These are phyloP conservation scores for Eutypa lata DNA, from an alignment of 2,329 filamentous ascomycete species.

Conservation along the genomic window DNA sequence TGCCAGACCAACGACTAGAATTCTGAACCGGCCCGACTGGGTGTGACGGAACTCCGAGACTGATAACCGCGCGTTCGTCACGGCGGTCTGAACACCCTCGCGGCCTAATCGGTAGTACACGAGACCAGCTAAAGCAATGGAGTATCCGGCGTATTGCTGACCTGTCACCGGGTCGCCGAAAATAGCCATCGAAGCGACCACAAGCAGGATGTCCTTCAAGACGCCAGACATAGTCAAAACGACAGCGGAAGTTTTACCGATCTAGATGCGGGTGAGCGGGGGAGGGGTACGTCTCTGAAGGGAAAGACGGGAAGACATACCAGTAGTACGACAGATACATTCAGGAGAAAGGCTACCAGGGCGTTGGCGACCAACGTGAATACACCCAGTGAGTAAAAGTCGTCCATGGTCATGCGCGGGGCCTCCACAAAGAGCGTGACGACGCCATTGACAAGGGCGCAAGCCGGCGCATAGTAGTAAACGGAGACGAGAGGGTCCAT, in stretches of 20 bases:
- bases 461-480: slow-evolving; percentile 87
- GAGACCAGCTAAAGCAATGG: slow-evolving; percentile 47
- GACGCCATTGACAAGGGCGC: slow-evolving; percentile 75
- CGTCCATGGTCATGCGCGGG: slow-evolving; percentile 60
- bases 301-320: slow-evolving; percentile 48
- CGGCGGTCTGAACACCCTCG: slow-evolving; percentile 23
- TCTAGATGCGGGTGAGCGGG: slow-evolving; percentile 29
- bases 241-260: slow-evolving; percentile 71
- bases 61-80: slow-evolving; percentile 15
- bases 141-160: slow-evolving; percentile 69
- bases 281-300: background rate
- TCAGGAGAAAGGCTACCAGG: slow-evolving; percentile 73
- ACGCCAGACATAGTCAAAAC: slow-evolving; percentile 71
- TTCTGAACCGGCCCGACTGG: slow-evolving; percentile 18
- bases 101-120: slow-evolving; percentile 27
- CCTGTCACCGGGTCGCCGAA: slow-evolving; percentile 63
- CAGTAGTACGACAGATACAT: slow-evolving; percentile 80
- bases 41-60: slow-evolving; percentile 17
- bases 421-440: slow-evolving; percentile 69
- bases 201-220: slow-evolving; percentile 70
- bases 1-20: background rate
- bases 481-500: slow-evolving; percentile 87
- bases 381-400: slow-evolving; percentile 64
- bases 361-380: slow-evolving; percentile 70
- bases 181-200: slow-evolving; percentile 63